These are phyloP conservation scores for Pyrenopolyporus hunteri DNA, from an alignment of 495 filamentous ascomycete species.

Conservation along the genomic window DNA sequence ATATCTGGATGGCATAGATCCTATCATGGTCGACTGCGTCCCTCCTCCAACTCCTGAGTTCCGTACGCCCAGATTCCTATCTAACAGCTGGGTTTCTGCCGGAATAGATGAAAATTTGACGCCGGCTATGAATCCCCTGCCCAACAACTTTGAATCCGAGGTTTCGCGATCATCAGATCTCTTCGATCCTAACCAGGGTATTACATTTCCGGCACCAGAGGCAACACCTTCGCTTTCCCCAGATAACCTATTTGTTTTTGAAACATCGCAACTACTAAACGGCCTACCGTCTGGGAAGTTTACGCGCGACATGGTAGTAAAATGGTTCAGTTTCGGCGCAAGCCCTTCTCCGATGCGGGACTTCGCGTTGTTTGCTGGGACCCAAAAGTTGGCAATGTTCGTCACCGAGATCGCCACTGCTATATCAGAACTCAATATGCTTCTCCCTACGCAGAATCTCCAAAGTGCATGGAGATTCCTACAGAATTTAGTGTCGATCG, in stretches of 20 bases:
- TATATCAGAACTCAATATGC: background rate
- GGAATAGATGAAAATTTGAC: background rate
- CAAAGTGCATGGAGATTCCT: background rate
- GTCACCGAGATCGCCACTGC: background rate
- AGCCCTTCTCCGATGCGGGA: slow-evolving; percentile 7
- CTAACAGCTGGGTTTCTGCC: background rate
- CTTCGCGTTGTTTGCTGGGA: background rate
- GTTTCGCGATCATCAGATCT: background rate
- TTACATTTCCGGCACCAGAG: background rate
- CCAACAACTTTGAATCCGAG: too few species aligned
- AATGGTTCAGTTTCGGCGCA: background rate
- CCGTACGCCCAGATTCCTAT: background rate
- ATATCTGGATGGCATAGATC: too few species aligned
- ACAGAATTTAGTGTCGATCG: slow-evolving; percentile 1
- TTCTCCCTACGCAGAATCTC: background rate
- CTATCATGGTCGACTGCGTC: too few species aligned
- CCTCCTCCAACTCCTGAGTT: background rate
- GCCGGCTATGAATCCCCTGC: background rate
- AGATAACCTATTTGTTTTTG: background rate
- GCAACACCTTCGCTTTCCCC: background rate
- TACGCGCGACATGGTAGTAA: background rate
- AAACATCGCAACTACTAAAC: background rate
- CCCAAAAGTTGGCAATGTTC: background rate
- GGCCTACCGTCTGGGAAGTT: slow-evolving; percentile 20
- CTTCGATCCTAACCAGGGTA: background rate